Evolutionary conservation across 139 green algal genomes (phyloP).

Genomic region (Micractinium sp.): DNA sequence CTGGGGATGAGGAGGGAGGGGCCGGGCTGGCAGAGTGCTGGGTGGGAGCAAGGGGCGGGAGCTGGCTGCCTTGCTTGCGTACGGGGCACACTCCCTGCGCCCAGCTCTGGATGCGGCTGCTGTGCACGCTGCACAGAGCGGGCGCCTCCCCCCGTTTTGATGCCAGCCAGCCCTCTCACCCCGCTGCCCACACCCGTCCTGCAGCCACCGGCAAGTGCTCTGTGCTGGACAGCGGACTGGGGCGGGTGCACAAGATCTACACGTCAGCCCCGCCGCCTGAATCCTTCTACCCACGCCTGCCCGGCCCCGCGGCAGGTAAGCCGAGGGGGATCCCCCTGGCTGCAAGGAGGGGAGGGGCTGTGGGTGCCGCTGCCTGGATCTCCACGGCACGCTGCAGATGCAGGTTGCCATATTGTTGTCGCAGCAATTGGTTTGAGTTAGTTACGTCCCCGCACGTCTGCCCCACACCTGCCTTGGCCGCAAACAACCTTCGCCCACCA

Average conservation of each 20-base stretch:
- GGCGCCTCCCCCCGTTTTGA: background rate
- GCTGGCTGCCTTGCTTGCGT: background rate
- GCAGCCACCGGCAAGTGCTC: slow-evolving; percentile 21
- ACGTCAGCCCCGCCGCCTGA: slow-evolving; percentile 8
- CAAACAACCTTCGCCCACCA: background rate
- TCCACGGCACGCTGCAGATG: too few species aligned
- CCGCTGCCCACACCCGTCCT: too few species aligned
- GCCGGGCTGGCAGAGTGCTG: too few species aligned
- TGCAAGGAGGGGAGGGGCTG: background rate
- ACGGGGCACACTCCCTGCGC: background rate
- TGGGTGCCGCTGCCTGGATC: too few species aligned
- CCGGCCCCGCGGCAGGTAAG: background rate
- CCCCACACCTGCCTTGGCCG: background rate
- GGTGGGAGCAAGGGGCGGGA: too few species aligned
- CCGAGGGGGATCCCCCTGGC: background rate
- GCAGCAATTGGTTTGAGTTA: too few species aligned
- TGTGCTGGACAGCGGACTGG: slow-evolving; percentile 34
- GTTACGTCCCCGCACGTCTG: too few species aligned
- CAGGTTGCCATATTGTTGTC: too few species aligned
- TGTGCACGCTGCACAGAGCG: background rate
- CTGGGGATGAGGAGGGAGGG: background rate
- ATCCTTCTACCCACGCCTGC: background rate
- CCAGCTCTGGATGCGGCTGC: background rate
- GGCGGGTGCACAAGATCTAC: slow-evolving; percentile 19
- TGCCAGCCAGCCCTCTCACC: background rate